Evolutionary conservation across 2,329 filamentous ascomycete genomes (phyloP), one percentile per base, ranked within the genome.

Genomic region (Clonostachys rosea): DNA sequence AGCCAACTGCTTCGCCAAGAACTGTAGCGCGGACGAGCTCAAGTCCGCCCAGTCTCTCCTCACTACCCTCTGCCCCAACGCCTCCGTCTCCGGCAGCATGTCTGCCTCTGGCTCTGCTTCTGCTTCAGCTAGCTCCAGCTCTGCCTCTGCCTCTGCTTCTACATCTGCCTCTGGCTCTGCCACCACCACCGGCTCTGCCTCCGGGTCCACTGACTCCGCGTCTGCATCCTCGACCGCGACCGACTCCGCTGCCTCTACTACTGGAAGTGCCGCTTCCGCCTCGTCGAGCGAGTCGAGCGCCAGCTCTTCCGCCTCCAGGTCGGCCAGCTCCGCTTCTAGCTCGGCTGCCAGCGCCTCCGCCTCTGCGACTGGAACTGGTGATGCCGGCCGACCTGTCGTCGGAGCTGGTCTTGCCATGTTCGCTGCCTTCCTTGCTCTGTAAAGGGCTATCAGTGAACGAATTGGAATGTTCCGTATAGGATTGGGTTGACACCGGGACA

Each of bases 331-430:
- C 3, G n/a, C 44, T 3, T 8, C 34, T 4, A 46, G 16, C 44
- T 24, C 17, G 14, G 14, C 42, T 13, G n/a, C 42, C 14, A 20
- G 20, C 18, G 43, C 43, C 24, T 43, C 37, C 10, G 17, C 12
- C 40, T 34, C 36, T 18, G 45, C 42, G 16, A 43, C 34, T 36
- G 49, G 34, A 37, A 24, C 16, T 36, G 46, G 35, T 40, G 43
- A 34, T 16, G 39, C 17, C 42, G 35, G 40, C 17, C 48, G 42
- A 47, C 44, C 46, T 24, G 42, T 40, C 17, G 46, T 42, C 35
- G 49, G 46, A 35, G 39, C 46, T 7, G 46, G 39, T 20, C 44
- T 42, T 3, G 49, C 54, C 64, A 17, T 54, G 65, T 6, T 50
- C 18, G 49, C 49, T 18, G 46, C 41, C 30, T 24, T 45, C 24